Base-by-base conservation (phyloP, 1,284 basidiomycete species). In the Wallemia hederae region DNA sequence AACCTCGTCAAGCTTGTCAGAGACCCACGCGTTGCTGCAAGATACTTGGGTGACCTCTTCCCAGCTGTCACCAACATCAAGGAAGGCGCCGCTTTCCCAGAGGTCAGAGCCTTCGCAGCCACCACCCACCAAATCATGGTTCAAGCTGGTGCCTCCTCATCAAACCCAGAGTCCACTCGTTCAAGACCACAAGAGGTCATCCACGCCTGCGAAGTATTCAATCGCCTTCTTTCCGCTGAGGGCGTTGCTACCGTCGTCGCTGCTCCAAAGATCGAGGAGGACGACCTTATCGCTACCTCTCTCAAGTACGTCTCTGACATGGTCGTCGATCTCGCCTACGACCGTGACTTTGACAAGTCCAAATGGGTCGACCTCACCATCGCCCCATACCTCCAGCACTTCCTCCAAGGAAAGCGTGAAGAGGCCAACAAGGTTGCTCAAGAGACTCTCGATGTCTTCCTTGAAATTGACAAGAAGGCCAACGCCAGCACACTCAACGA, bases 1-100 rank as follows among this genome's bases (percentile, higher is more conserved):
- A 98, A 98, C 73, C 77, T 98, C 61, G 92, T 97, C 72, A 98
- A 97, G 74, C 82, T 98, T 61, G 94, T 98, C 57, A 83, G 92
- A 62, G 82, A 94, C 67, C 86, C 87, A 2, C 82, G 79, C 64
- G 80, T 96, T 60, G 92, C 94, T 58, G 89, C 88, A 11, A 77
- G 78, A 58, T 92, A 97, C 73, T 78, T 96, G 28, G 85, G 85
- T 65, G 77, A 81, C 58, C 80, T 98, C 55, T 83, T 92, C 2
- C 85, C 89, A 39, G 89, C 90, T 65, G 90, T 97, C 27, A 80
- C 88, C 70, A 85, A 83, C 69, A 90, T 98, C 65, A 85, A 86
- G 22, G 81, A 80, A 63, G 80, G 84, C 24, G 92, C 92, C 60
- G 86, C 89, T 55, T 98, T 98, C 78, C 92, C 92, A 63, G 92